phyloP scores from a whole-genome alignment of 176 grass and related monocot genomes.

The Bromus sterilis region DNA sequence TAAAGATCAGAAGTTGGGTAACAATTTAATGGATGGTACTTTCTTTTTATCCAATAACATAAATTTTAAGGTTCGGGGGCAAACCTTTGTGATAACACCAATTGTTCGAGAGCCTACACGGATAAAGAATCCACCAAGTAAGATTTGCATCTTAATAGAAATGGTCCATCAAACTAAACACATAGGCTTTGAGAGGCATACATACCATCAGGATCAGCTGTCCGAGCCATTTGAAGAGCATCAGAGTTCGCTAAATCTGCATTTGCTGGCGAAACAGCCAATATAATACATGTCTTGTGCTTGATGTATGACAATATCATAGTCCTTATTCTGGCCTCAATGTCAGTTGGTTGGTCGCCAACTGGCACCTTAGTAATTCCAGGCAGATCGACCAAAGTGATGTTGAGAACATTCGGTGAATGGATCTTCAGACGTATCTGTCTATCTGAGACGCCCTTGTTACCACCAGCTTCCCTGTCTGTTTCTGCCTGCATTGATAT shows the following conservation, averaged over 20 bases:
- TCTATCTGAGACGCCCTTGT: constrained; percentile 87
- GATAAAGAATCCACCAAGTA: constrained; percentile 8
- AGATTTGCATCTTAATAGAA: constrained; percentile 2
- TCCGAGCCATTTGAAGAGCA: constrained; percentile 93
- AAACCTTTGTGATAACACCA: constrained; percentile 98
- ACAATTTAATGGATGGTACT: neutral
- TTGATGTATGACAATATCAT: constrained; percentile 98
- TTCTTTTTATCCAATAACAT: neutral
- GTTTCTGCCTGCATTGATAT: constrained; percentile 73
- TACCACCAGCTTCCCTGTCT: constrained; percentile 79
- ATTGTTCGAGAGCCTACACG: constrained; percentile 93
- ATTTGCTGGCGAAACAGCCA: constrained; percentile 98
- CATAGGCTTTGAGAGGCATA: neutral
- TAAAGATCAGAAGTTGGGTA: neutral
- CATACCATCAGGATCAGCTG: constrained; percentile 93
- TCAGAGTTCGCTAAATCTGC: constrained; percentile 97
- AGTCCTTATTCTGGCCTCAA: constrained; percentile 95
- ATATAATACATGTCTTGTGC: constrained; percentile 95
- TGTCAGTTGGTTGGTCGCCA: constrained; percentile 95
- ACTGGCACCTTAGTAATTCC: constrained; percentile 99
- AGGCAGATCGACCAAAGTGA: constrained; percentile 93
- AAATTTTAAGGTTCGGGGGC: neutral
- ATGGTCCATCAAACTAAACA: neutral
- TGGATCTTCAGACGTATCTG: constrained; percentile 96
- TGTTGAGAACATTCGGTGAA: constrained; percentile 98